Conservation (phyloP, 495 filamentous ascomycete genomes). For the Podospora fimiseda region DNA sequence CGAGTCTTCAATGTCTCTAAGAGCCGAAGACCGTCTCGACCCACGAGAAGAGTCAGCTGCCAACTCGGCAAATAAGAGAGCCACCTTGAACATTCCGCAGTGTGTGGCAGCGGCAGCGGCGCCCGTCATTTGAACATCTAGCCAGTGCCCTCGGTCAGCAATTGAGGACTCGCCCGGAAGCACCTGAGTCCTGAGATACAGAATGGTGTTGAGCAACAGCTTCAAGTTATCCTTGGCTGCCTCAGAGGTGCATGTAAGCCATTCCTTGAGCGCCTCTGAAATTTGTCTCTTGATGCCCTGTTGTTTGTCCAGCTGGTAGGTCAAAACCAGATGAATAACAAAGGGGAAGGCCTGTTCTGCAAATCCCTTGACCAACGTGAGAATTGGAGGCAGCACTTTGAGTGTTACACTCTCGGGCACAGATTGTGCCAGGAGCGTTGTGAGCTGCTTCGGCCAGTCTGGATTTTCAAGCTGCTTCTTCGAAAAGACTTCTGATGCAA, state of each 20-base stretch:
- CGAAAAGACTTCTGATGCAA: slow-evolving; percentile 26
- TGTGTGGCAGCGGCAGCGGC: slow-evolving; percentile 69
- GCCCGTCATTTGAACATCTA: slow-evolving; percentile 69
- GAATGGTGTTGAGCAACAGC: slow-evolving; percentile 67
- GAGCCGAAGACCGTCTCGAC: slow-evolving; percentile 61
- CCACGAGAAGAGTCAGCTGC: slow-evolving; percentile 46
- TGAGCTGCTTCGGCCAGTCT: slow-evolving; percentile 60
- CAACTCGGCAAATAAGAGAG: slow-evolving; percentile 77
- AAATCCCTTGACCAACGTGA: slow-evolving; percentile 57
- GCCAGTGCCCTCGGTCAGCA: slow-evolving; percentile 73
- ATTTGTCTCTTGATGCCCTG: slow-evolving; percentile 41
- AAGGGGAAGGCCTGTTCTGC: slow-evolving; percentile 69
- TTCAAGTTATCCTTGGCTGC: slow-evolving; percentile 41
- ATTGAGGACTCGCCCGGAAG: slow-evolving; percentile 67
- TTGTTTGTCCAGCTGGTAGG: slow-evolving; percentile 44
- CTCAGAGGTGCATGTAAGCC: slow-evolving; percentile 40
- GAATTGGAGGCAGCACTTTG: slow-evolving; percentile 54
- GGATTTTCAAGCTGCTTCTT: slow-evolving; percentile 28
- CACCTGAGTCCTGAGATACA: slow-evolving; percentile 85
- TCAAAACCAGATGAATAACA: slow-evolving; percentile 71
- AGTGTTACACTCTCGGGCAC: slow-evolving; percentile 59
- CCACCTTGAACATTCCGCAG: slow-evolving; percentile 82
- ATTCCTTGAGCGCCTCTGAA: slow-evolving; percentile 43
- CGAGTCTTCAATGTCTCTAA: slow-evolving; percentile 48
- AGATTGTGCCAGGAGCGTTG: slow-evolving; percentile 54